phyloP scores from a whole-genome alignment of 2,329 filamentous ascomycete species.

The Fusarium sp. region DNA sequence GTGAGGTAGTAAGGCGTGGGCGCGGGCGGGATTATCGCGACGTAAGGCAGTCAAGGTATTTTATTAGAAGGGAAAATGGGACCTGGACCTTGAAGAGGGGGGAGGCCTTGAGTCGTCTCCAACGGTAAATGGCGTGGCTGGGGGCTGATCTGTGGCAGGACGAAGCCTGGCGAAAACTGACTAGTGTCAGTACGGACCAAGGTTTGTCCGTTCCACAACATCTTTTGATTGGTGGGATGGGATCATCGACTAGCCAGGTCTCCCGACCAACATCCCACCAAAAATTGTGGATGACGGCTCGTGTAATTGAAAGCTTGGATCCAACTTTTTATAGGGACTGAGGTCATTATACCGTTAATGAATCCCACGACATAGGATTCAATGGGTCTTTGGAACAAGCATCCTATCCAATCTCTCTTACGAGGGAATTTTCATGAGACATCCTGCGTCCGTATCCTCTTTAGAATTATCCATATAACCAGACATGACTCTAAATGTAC shows the following conservation, averaged over 20 bases:
- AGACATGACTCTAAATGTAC: neutral
- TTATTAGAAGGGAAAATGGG: constrained; percentile 46
- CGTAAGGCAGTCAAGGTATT: constrained; percentile 35
- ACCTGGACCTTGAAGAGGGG: constrained; percentile 45
- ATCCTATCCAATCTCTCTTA: neutral
- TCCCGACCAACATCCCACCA: constrained; percentile 24
- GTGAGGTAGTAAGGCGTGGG: constrained; percentile 38
- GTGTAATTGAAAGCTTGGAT: constrained; percentile 23
- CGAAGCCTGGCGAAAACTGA: neutral
- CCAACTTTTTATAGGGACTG: constrained; percentile 3
- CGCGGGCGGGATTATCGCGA: constrained; percentile 42
- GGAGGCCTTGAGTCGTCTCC: constrained; percentile 44
- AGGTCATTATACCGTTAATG: constrained; percentile 8
- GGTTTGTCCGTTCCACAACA: fast-evolving
- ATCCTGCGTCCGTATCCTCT: neutral
- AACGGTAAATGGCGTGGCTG: constrained; percentile 56
- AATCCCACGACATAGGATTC: neutral
- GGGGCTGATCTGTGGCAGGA: constrained; percentile 42
- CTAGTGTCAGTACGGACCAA: constrained; percentile 1
- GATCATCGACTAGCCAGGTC: constrained; percentile 12
- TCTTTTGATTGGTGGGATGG: neutral
- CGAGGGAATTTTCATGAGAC: neutral
- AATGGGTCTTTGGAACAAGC: neutral
- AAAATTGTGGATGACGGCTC: constrained; percentile 12
- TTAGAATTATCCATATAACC: neutral